A percentile compares a stretch with the other conserved stretches of the same genome.
phyloP scores from a whole-genome alignment of 768 basidiomycete genomes.

The Pleurotus giganteus region DNA sequence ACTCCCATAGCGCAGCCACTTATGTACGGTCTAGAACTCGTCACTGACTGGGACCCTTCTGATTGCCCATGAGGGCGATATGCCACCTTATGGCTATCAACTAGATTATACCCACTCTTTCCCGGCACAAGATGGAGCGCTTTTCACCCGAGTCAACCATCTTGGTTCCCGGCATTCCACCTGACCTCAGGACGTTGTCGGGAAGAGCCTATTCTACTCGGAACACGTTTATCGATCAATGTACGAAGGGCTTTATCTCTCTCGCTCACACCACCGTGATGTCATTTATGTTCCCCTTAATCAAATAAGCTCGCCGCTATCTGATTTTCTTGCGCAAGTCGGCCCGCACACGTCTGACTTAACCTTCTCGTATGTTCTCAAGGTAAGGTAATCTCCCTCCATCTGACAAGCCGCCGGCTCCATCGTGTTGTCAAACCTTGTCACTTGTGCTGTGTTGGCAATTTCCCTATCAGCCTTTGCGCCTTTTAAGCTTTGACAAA shows the following conservation, averaged over 20 bases:
- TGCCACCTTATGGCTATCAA: neutral
- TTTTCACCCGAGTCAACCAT: neutral
- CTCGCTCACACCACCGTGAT: neutral
- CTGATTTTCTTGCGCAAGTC: too few species aligned
- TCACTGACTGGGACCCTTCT: slow-evolving; percentile 9
- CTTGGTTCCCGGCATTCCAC: neutral
- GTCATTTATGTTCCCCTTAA: neutral
- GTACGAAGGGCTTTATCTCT: neutral
- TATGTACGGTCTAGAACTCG: neutral
- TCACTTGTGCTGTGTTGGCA: neutral
- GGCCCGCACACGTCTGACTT: too few species aligned
- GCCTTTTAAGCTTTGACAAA: neutral
- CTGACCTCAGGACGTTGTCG: neutral
- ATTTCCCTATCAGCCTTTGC: neutral
- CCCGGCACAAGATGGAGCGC: neutral
- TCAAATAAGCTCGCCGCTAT: neutral
- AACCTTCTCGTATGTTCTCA: neutral
- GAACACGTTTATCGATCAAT: neutral
- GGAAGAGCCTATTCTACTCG: slow-evolving; percentile 4
- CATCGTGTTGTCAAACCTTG: neutral
- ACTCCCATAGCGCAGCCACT: too few species aligned
- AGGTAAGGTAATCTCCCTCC: neutral
- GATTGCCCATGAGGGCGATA: slow-evolving; percentile 7
- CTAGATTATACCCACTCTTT: neutral
- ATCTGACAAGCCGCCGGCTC: neutral